These are phyloP conservation scores for Zalerion maritima DNA, from an alignment of 495 filamentous ascomycete species.

Conservation along the genomic window DNA sequence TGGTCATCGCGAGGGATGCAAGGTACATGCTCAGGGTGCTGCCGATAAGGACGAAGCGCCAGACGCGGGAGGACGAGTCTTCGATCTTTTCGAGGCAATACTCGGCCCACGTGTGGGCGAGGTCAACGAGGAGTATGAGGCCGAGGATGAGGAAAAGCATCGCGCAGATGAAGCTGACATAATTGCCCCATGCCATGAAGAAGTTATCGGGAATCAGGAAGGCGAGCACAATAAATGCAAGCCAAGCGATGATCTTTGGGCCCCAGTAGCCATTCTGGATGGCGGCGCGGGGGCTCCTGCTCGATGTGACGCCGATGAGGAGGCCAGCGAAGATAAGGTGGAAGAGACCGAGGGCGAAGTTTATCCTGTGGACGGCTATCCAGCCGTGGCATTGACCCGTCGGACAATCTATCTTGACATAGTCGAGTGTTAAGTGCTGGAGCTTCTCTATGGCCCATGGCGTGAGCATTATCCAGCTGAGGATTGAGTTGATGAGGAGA, in stretches of 20 bases:
- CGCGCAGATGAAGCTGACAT: slow-evolving; percentile 74
- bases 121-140: slow-evolving; percentile 81
- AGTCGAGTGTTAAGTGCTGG: slow-evolving; percentile 79
- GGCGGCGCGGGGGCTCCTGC: slow-evolving; percentile 72
- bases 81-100: slow-evolving; percentile 91
- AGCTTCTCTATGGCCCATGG: slow-evolving; percentile 96
- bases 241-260: slow-evolving; percentile 62
- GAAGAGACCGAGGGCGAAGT: slow-evolving; percentile 91
- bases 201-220: slow-evolving; percentile 93
- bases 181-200: slow-evolving; percentile 94
- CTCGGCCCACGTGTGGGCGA: slow-evolving; percentile 97
- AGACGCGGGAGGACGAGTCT: slow-evolving; percentile 64
- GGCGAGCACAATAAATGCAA: slow-evolving; percentile 70
- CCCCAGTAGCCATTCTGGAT: slow-evolving; percentile 97
- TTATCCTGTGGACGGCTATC: slow-evolving; percentile 92
- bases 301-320: slow-evolving; percentile 71
- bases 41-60: slow-evolving; percentile 76
- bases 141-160: slow-evolving; percentile 91
- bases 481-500: slow-evolving; percentile 86
- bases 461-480: slow-evolving; percentile 98
- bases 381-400: slow-evolving; percentile 89
- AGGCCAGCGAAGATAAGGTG: slow-evolving; percentile 73
- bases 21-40: slow-evolving; percentile 93
- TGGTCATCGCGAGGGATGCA: slow-evolving; percentile 77
- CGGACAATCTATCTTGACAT: slow-evolving; percentile 82